Evolutionary conservation across 768 basidiomycete genomes (phyloP).

Genomic region (Phallus indusiatus): DNA sequence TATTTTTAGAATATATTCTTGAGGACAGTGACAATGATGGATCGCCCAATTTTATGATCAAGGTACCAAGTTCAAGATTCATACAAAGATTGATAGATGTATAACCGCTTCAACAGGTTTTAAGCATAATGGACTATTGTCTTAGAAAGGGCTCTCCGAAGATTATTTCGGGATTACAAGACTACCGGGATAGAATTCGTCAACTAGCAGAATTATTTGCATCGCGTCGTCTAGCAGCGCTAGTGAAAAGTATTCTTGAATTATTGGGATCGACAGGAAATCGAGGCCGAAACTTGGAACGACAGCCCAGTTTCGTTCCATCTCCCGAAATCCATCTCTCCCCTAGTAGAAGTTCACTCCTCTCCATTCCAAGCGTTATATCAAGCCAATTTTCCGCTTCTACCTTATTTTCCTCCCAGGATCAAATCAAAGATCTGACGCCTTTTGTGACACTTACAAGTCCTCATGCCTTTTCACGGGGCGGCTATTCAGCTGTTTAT

Average conservation of each 20-base stretch:
- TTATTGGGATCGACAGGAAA: background rate
- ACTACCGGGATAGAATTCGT: background rate
- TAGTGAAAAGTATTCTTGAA: background rate
- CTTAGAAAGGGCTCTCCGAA: background rate
- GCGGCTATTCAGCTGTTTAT: background rate
- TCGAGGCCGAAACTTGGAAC: background rate
- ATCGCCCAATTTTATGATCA: background rate
- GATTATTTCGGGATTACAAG: background rate
- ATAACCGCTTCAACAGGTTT: background rate
- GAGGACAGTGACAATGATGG: background rate
- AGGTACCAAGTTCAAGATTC: background rate
- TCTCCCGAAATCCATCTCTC: background rate
- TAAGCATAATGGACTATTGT: background rate
- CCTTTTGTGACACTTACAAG: background rate
- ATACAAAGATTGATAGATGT: background rate
- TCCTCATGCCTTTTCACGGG: background rate
- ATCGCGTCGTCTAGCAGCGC: background rate
- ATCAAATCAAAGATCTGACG: background rate
- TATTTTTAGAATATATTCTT: background rate
- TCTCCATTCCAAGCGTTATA: background rate
- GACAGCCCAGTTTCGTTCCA: background rate
- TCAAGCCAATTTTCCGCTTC: background rate
- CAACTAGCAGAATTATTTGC: background rate
- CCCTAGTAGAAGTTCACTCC: background rate
- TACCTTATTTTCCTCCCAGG: background rate